Conservation (phyloP, 208 protist genomes). For the Leishmania aethiopica region DNA sequence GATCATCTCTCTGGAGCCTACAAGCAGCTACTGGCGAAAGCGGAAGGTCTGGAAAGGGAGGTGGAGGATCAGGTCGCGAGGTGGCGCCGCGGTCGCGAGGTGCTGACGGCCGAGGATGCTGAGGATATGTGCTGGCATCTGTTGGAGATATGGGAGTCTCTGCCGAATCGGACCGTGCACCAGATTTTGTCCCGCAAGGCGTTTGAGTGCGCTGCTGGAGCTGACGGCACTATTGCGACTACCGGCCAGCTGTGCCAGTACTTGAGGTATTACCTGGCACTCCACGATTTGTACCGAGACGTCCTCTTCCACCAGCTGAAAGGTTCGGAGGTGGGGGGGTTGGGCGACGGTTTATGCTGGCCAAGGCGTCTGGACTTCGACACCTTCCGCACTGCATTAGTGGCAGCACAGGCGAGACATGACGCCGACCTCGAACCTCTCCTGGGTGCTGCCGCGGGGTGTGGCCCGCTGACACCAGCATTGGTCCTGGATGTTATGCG, state of each 20-base stretch:
- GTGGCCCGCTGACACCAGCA: not conserved
- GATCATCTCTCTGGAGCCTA: slow-evolving; percentile 11
- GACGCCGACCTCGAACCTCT: not conserved
- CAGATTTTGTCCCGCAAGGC: slow-evolving; percentile 36
- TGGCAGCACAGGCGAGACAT: slow-evolving; percentile 3
- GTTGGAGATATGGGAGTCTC: slow-evolving; percentile 30
- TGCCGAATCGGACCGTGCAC: slow-evolving; percentile 40
- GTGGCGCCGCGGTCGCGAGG: slow-evolving; percentile 21
- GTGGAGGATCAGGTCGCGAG: slow-evolving; percentile 30
- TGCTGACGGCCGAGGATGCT: slow-evolving; percentile 24
- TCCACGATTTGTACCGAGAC: slow-evolving; percentile 42
- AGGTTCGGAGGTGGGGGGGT: not conserved
- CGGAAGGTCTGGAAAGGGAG: slow-evolving; percentile 24
- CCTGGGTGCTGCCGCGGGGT: not conserved
- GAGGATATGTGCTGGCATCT: slow-evolving; percentile 30
- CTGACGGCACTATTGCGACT: slow-evolving; percentile 17
- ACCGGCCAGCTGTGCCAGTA: slow-evolving; percentile 27
- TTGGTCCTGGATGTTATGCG: slow-evolving; percentile 5
- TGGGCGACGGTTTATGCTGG: slow-evolving; percentile 11
- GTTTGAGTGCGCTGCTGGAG: slow-evolving; percentile 23
- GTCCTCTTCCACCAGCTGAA: slow-evolving; percentile 24
- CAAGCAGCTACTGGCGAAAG: slow-evolving; percentile 20
- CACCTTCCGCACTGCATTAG: slow-evolving; percentile 4
- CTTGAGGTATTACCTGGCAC: slow-evolving; percentile 30
- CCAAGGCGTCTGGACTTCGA: slow-evolving; percentile 15